phyloP scores from a whole-genome alignment of 2,329 filamentous ascomycete genomes.

The Trichophyton benhamiae region DNA sequence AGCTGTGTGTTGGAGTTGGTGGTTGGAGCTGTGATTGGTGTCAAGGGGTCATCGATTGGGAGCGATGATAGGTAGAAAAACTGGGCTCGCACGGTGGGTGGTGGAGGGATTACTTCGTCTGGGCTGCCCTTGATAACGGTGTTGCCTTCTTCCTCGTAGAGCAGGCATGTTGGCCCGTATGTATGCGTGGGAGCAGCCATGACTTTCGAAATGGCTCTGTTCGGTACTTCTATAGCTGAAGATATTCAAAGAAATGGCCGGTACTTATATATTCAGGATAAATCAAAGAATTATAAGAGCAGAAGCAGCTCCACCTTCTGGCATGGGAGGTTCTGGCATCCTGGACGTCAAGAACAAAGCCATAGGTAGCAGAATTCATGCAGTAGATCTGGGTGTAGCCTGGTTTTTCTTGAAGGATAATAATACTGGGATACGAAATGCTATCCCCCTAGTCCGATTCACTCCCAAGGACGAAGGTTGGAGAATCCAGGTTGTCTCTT shows the following conservation, averaged over 20 bases:
- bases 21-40: slow-evolving; percentile 46
- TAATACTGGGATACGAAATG: not conserved
- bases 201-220: not conserved
- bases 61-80: slow-evolving; percentile 79
- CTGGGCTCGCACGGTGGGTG: slow-evolving; percentile 50
- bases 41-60: slow-evolving; percentile 81
- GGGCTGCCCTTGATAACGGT: slow-evolving; percentile 18
- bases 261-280: not conserved
- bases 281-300: not conserved
- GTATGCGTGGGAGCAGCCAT: slow-evolving; percentile 43
- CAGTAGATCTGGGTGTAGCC: not conserved
- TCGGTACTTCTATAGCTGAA: not conserved
- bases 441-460: not conserved
- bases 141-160: slow-evolving; percentile 23
- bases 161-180: slow-evolving; percentile 47
- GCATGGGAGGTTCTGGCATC: not conserved
- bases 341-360: not conserved
- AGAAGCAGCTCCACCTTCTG: not conserved
- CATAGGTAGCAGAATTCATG: not conserved
- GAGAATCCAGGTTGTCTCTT: not conserved
- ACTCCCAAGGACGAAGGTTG: not conserved
- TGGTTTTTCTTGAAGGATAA: not conserved
- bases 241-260: not conserved
- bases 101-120: slow-evolving; percentile 31
- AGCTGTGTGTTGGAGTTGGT: slow-evolving; percentile 43